Base-by-base conservation (phyloP, 768 basidiomycete genomes). In the Suillus cothurnatus region DNA sequence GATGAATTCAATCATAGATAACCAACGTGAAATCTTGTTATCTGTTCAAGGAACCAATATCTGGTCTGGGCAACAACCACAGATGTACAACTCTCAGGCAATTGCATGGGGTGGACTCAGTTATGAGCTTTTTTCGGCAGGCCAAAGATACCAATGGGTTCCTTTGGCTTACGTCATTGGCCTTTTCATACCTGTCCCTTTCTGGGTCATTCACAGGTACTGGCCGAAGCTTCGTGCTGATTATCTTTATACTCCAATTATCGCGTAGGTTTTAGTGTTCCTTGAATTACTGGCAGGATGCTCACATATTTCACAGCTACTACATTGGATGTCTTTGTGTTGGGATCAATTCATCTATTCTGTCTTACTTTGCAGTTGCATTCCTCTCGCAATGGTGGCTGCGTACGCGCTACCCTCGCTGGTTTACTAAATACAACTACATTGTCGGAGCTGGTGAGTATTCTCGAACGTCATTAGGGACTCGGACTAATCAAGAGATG, bases 351-450 rank as follows among this genome's bases (percentile, higher is more conserved):
- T 88, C 87, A 0, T 77, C 80, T 1, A 67, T 82, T 59, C 78
- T 79, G 2, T 82, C 83, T 4, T 78, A 78, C 63, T 81, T 87
- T 61, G 74, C 85, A 61, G 73, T 88, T 15, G 88, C 82, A 38
- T 70, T 90, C 64, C 67, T 83, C 43, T 89, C 89, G 1, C 89
- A 90, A 63, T 71, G 84, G 31, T 90, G 85, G 85, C 69, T 89
- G 26, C 78, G 88, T 41, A 81, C 75, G 45, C 82, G 84, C 65
- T 78, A 87, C 64, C 86, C 90, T 2, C 81, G 82, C 17, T 92
- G 88, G 89, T 91, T 88, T 75, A 83, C 84, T 70, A 79, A 80
- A 69, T 88, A 88, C 73, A 89, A 90, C 71, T 89, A 88, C 70
- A 84, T 89, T 43, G 74, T 90, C 4, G 87, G 87, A 34, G 90